Conservation (phyloP, 2,329 filamentous ascomycete genomes). For the Diaporthe aspalathi region DNA sequence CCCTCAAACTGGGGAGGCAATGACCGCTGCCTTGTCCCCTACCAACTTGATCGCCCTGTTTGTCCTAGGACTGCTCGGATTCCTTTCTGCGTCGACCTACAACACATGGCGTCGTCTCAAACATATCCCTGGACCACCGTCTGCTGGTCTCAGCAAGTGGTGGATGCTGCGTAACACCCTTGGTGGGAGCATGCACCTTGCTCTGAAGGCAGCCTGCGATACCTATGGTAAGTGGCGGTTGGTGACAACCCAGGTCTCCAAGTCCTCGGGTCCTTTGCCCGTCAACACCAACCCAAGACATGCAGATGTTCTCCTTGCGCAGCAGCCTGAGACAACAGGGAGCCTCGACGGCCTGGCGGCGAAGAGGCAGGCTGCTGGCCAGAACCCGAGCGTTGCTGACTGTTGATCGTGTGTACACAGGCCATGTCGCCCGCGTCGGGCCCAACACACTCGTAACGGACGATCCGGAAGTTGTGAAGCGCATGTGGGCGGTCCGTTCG, state of each 20-base stretch:
- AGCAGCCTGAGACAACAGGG: constrained; percentile 32
- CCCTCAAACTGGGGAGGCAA: constrained; percentile 4
- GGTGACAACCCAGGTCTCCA: constrained; percentile 16
- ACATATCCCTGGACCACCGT: constrained; percentile 45
- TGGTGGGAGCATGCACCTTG: constrained; percentile 44
- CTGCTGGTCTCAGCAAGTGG: constrained; percentile 44
- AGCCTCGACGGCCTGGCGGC: constrained; percentile 4
- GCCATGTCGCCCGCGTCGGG: constrained; percentile 44
- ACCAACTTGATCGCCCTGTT: constrained; percentile 32
- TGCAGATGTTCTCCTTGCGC: constrained; percentile 37
- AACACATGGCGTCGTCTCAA: constrained; percentile 43
- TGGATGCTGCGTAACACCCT: constrained; percentile 48
- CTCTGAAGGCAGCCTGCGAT: constrained; percentile 43
- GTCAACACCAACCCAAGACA: constrained; percentile 37
- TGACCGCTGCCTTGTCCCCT: constrained; percentile 20
- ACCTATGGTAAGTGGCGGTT: constrained; percentile 42
- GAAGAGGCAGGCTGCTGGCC: background rate
- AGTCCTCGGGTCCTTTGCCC: constrained; percentile 24
- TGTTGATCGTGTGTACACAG: constrained; percentile 36
- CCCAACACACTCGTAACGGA: constrained; percentile 46
- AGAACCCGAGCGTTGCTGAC: background rate
- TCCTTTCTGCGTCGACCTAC: constrained; percentile 39
- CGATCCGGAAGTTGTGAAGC: constrained; percentile 45
- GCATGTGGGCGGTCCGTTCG: constrained; percentile 51
- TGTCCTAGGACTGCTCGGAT: constrained; percentile 38